phyloP scores from a whole-genome alignment of 441 rosid species.

The Rhodomyrtus psidioides region DNA sequence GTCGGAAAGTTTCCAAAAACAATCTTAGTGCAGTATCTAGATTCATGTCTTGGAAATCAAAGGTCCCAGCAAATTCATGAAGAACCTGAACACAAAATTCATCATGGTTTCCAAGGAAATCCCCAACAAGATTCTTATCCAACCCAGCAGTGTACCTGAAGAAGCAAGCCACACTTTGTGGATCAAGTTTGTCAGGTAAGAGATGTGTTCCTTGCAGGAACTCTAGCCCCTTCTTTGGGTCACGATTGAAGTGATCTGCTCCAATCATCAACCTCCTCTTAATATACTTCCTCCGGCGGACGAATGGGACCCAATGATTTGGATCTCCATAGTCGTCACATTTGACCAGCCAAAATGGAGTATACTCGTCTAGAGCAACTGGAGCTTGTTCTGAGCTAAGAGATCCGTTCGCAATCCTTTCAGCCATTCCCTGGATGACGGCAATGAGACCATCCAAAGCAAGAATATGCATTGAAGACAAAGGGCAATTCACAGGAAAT shows the following conservation, averaged over 20 bases:
- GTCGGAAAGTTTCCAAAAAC: constrained; percentile 81
- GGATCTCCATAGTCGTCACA: constrained; percentile 68
- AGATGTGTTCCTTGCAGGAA: constrained; percentile 78
- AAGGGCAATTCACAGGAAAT: constrained; percentile 78
- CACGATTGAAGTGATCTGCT: constrained; percentile 85
- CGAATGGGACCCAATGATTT: constrained; percentile 73
- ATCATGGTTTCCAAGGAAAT: constrained; percentile 87
- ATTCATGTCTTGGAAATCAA: constrained; percentile 83
- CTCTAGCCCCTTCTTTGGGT: constrained; percentile 81
- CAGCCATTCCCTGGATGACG: constrained; percentile 67
- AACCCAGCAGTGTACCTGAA: constrained; percentile 86
- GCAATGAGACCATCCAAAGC: constrained; percentile 84
- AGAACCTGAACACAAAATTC: constrained; percentile 93
- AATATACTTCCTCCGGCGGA: constrained; percentile 51
- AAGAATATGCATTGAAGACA: constrained; percentile 82
- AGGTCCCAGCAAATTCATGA: constrained; percentile 87
- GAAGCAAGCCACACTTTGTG: constrained; percentile 82
- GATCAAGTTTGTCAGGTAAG: constrained; percentile 80
- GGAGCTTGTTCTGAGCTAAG: constrained; percentile 29
- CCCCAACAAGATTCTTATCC: constrained; percentile 89
- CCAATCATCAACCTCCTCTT: constrained; percentile 78
- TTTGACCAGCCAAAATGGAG: constrained; percentile 59
- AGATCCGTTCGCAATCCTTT: constrained; percentile 53
- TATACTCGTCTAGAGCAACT: constrained; percentile 39
- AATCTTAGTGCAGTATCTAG: constrained; percentile 84